Conservation (phyloP, 140 eudicot genomes). For the Flaveria floridana region DNA sequence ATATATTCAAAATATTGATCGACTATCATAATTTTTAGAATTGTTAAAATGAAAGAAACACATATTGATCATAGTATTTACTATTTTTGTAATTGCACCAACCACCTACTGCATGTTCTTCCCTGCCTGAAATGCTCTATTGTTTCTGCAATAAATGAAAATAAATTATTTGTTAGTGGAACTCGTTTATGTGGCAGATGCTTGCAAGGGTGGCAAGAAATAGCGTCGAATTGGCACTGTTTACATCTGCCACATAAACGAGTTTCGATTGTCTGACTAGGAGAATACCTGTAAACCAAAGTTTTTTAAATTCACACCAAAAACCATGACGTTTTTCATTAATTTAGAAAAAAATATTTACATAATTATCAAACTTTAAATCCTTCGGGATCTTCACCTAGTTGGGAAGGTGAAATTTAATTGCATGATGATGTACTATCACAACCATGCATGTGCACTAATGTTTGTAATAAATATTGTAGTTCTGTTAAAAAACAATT, state of each 20-base stretch:
- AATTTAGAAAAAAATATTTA: too few species aligned
- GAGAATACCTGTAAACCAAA: too few species aligned
- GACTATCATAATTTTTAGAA: background rate
- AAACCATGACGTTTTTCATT: too few species aligned
- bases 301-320: too few species aligned
- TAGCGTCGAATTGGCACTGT: too few species aligned
- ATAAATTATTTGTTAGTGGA: too few species aligned
- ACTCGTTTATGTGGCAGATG: too few species aligned
- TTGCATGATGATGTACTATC: slow-evolving; percentile 3
- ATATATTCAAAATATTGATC: background rate
- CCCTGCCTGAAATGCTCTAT: slow-evolving; percentile 27
- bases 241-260: too few species aligned
- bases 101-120: slow-evolving; percentile 31
- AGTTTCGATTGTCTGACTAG: too few species aligned
- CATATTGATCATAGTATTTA: slow-evolving; percentile 25
- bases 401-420: slow-evolving; percentile 18
- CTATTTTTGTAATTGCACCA: slow-evolving; percentile 26
- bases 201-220: too few species aligned
- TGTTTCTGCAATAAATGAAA: slow-evolving; percentile 13
- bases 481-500: background rate
- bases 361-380: too few species aligned
- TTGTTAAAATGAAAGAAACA: slow-evolving; percentile 14
- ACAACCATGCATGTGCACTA: slow-evolving; percentile 22
- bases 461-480: slow-evolving; percentile 5
- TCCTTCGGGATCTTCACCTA: background rate